Conservation (phyloP, 2,329 filamentous ascomycete genomes). For the Penicillium rolfsii region DNA sequence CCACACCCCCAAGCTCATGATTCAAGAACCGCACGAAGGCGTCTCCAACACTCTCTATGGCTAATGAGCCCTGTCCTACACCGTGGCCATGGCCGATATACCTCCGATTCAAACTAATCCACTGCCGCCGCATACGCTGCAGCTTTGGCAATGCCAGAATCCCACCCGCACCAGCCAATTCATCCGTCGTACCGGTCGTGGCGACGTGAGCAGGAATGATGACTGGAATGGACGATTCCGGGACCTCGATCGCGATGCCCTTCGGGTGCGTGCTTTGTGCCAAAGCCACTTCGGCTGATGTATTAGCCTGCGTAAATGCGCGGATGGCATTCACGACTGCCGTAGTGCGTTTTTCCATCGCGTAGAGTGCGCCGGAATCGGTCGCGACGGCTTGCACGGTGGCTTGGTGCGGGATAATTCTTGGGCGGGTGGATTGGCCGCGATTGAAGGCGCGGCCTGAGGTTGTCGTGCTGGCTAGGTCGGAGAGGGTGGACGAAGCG, state of each 20-base stretch:
- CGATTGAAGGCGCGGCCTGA: slow-evolving; percentile 24
- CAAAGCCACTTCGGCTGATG: slow-evolving; percentile 43
- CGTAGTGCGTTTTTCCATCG: slow-evolving; percentile 48
- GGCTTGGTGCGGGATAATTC: slow-evolving; percentile 48
- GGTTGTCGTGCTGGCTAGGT: slow-evolving; percentile 36
- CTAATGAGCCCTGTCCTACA: slow-evolving; percentile 37
- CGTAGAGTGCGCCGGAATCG: slow-evolving; percentile 47
- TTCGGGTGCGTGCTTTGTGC: slow-evolving; percentile 30
- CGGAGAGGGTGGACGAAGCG: slow-evolving; percentile 29
- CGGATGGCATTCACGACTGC: slow-evolving; percentile 48
- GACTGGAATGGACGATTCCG: slow-evolving; percentile 35
- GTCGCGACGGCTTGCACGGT: slow-evolving; percentile 47
- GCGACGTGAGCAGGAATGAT: slow-evolving; percentile 45
- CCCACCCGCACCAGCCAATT: slow-evolving; percentile 47
- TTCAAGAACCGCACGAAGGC: slow-evolving; percentile 54
- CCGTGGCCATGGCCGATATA: slow-evolving; percentile 45
- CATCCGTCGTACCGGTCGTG: slow-evolving; percentile 44
- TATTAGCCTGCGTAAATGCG: slow-evolving; percentile 43
- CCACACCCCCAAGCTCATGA: slow-evolving; percentile 45
- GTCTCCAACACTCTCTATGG: slow-evolving; percentile 43
- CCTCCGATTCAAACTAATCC: slow-evolving; percentile 50
- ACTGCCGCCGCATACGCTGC: slow-evolving; percentile 51
- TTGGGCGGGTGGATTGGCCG: slow-evolving; percentile 26
- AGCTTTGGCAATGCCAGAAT: slow-evolving; percentile 47
- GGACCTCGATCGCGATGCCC: slow-evolving; percentile 44